A percentile compares a stretch with the other conserved stretches of the same genome.
These are phyloP conservation scores for Nidula niveotomentosa DNA, from an alignment of 1,284 basidiomycete species.

Conservation along the genomic window DNA sequence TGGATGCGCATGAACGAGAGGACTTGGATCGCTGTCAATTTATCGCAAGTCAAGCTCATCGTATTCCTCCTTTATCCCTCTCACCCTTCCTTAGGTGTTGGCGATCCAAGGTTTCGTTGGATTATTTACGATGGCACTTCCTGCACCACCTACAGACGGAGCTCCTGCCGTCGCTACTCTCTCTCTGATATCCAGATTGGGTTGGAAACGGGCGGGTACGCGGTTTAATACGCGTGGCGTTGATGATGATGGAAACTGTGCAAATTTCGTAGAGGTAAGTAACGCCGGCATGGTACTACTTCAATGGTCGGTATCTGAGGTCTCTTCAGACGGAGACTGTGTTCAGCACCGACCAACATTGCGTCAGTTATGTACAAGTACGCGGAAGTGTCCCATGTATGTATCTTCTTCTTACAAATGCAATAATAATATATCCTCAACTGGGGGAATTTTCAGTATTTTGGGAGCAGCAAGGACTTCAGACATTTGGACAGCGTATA, in stretches of 20 bases:
- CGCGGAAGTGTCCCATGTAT: conserved; percentile 91
- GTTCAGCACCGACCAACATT: conserved; percentile 81
- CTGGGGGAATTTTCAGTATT: conserved; percentile 61
- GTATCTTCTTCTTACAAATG: conserved; percentile 28
- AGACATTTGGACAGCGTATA: conserved; percentile 88
- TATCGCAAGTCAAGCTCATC: conserved; percentile 52
- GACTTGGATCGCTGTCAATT: conserved; percentile 81
- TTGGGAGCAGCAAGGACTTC: conserved; percentile 96
- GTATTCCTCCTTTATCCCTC: conserved; percentile 21
- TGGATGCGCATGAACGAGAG: conserved; percentile 66
- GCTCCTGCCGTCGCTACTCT: conserved; percentile 67
- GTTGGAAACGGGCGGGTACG: conserved; percentile 96
- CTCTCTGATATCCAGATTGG: conserved; percentile 83
- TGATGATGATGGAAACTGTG: conserved; percentile 96
- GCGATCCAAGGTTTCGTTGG: conserved; percentile 94
- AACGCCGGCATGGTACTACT: conserved; percentile 6
- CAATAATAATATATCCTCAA: too few species aligned
- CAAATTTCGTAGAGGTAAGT: conserved; percentile 93
- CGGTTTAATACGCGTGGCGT: conserved; percentile 97
- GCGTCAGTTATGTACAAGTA: conserved; percentile 90
- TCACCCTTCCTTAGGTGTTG: conserved; percentile 52
- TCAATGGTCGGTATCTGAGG: conserved; percentile 13
- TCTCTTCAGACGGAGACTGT: conserved; percentile 81
- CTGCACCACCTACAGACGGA: conserved; percentile 72
- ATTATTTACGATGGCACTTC: conserved; percentile 66